Evolutionary conservation across 495 filamentous ascomycete genomes (phyloP), one percentile per base, ranked within the genome.

Genomic region (Neurospora pannonica): DNA sequence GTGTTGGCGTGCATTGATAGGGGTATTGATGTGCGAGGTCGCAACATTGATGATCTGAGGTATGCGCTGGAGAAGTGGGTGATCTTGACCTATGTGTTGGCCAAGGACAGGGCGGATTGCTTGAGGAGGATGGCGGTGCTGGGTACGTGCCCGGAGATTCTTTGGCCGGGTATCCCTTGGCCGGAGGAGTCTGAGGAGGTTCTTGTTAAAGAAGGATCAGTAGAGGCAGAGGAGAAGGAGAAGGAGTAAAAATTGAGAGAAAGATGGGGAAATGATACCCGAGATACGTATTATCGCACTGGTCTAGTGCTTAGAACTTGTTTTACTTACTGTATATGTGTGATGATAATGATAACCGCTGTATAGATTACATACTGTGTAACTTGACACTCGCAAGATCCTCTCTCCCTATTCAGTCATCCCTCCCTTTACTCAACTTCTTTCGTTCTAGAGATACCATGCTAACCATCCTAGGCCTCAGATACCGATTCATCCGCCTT

Each of bases 1-100:
- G 75, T 75, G 72, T 71, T 87, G 0, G 85, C 85, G 67, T 85
- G 82, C 40, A 76, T 78, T 70, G 85, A 85, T 1, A 77, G 85
- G 1, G 85, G 82, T n/a, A 77, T 87, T 8, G 73, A 82, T 40
- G 81, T 85, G 5, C 71, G 76, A 36, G 81, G 42, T 13, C 67
- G 78, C 37, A 73, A 72, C 4, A 76, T 80, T 2, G 76, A 69
- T 10, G 77, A 78, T 38, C 31, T 86, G 71, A 76, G 82, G 54
- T 38, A 11, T 2, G 38, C 24, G 36, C 70, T 87, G 37, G 75
- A 69, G 38, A 74, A 71, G 31, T 87, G 85, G 85, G 71, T 86
- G 21, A 43, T 74, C 0, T 46, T 77, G 75, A 76, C 82, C 15
- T 8, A 9, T 67, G 54, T 67, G 13, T 6, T 67, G 54, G 54